Base-by-base conservation (phyloP, 768 basidiomycete genomes). In the Hygrocybe coccinea region DNA sequence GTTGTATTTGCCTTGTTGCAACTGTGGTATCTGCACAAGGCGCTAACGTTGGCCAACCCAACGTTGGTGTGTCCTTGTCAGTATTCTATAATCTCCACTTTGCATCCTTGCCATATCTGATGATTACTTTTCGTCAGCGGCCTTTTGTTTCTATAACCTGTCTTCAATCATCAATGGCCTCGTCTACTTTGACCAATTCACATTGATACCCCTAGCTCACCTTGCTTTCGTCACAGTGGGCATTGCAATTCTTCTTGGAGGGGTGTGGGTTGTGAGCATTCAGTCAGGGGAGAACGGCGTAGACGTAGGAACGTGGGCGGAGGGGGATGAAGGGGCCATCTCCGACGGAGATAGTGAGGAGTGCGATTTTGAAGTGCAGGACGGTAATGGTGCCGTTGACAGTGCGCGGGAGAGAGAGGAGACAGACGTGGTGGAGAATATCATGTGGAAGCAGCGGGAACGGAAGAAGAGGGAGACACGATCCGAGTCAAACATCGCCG, bases 91-190 rank as follows among this genome's bases (percentile, higher is more conserved):
- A 48, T 45, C 14, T 19, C 14, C 46, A n/a, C n/a, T n/a, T 45
- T 21, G 19, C 53, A 21, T 55, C 46, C 51, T 19, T 22, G 22
- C 57, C 56, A 37, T 57, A n/a, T n/a, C n/a, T 63, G 38, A 25
- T 19, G 8, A 54, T 58, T 21, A 56, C 60, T 38, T 68, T 50
- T 64, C 57, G 52, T 22, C 62, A 83, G 85, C 91, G 66, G 92
- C 93, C 5, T 97, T 95, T 72, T 95, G 92, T 69, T 91, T 93
- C 69, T 97, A 95, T 73, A 97, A 95, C 67, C 68, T 95, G 12
- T 91, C 91, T 2, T 91, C 89, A 21, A 95, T 97, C 67, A 77
- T 93, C 55, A 94, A 93, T 60, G 89, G 89, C 4, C 77, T 95
- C 52, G 82, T 95, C 44, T 97, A 94, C 69, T 97, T 90, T 67